Evolutionary conservation across 2,329 filamentous ascomycete species (phyloP).

Genomic region (Alternaria dauci): DNA sequence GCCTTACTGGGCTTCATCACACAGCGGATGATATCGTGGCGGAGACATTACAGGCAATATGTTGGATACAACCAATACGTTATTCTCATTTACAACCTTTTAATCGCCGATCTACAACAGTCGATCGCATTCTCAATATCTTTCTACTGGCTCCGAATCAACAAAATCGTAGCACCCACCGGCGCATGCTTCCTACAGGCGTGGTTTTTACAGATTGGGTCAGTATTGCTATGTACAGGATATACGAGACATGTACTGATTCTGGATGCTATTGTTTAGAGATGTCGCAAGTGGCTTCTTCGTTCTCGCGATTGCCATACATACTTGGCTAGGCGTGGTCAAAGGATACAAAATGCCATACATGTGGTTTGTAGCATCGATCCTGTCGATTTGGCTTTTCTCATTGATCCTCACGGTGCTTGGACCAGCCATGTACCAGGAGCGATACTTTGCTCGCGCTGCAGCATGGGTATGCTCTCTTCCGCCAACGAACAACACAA

Average conservation of each 20-base stretch:
- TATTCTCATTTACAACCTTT: constrained; percentile 63
- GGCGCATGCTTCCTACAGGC: constrained; percentile 60
- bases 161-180: constrained; percentile 56
- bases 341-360: constrained; percentile 58
- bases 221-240: background rate
- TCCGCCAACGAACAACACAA: background rate
- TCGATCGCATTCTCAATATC: constrained; percentile 60
- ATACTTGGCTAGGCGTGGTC: constrained; percentile 61
- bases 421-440: constrained; percentile 54
- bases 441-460: constrained; percentile 57
- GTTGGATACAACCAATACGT: constrained; percentile 65
- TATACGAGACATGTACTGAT: background rate
- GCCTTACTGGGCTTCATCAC: constrained; percentile 59
- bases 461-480: constrained; percentile 53
- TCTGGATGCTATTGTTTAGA: constrained; percentile 23
- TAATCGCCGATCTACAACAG: constrained; percentile 63
- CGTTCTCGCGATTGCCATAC: constrained; percentile 63
- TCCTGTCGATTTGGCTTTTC: constrained; percentile 58
- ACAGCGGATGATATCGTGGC: constrained; percentile 61
- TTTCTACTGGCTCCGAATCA: constrained; percentile 56
- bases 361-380: constrained; percentile 54
- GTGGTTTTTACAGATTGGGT: constrained; percentile 60
- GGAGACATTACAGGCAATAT: constrained; percentile 57
- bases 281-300: constrained; percentile 63
- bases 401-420: constrained; percentile 58